Conservation (phyloP, 2,329 filamentous ascomycete species). For the Phialophora tarda region DNA sequence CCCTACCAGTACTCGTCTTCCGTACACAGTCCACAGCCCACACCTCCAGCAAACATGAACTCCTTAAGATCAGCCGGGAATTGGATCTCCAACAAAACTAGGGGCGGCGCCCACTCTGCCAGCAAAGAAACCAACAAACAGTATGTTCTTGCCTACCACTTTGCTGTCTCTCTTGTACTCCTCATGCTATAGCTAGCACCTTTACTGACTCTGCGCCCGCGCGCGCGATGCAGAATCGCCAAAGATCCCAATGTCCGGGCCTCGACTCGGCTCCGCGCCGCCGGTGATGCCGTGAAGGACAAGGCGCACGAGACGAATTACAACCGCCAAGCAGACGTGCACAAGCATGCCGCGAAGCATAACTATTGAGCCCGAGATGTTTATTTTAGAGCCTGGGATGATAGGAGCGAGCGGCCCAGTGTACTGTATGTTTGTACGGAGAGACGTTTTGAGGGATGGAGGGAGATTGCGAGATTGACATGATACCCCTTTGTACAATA, state of each 20-base stretch:
- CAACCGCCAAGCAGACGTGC: conserved; percentile 31
- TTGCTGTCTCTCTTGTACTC: not conserved
- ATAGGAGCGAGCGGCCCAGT: not conserved
- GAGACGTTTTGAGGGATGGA: not conserved
- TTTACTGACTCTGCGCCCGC: not conserved
- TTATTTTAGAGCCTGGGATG: not conserved
- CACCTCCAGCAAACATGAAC: conserved; percentile 27
- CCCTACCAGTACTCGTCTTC: not conserved
- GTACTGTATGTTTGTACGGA: not conserved
- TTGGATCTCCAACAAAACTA: conserved; percentile 34
- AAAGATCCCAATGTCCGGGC: conserved; percentile 35
- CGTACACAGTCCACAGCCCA: not conserved
- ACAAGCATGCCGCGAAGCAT: conserved; percentile 36
- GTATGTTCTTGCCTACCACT: conserved; percentile 19
- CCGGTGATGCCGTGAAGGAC: conserved; percentile 35
- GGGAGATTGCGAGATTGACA: not conserved
- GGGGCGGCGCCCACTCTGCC: conserved; percentile 29
- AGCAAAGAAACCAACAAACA: conserved; percentile 37
- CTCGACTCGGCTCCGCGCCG: conserved; percentile 31
- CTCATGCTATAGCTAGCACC: not conserved
- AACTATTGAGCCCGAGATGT: conserved; percentile 26
- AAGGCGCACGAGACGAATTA: conserved; percentile 32
- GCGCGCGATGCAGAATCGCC: conserved; percentile 24
- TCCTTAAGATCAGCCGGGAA: conserved; percentile 30
- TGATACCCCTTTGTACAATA: conserved; percentile 31